These are phyloP conservation scores for Saccharomyces hybrid DNA, from an alignment of 1,139 yeast genomes.

Conservation along the genomic window DNA sequence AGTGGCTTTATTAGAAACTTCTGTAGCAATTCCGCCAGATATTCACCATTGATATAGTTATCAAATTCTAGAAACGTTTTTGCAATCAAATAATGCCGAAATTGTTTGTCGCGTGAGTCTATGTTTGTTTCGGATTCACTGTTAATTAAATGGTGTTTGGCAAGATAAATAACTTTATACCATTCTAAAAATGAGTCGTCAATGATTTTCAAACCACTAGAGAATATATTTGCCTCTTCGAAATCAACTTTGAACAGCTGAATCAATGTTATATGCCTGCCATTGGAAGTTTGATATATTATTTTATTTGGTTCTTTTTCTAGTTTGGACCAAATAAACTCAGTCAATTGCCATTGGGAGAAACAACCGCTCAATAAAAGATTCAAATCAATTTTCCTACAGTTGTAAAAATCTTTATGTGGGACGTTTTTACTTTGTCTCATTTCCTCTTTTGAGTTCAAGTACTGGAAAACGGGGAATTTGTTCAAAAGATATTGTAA, in stretches of 20 bases:
- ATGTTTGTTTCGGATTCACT: constrained; percentile 2
- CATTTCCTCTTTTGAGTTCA: constrained; percentile 4
- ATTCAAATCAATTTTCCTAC: constrained; percentile 5
- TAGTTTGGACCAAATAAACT: constrained; percentile 1
- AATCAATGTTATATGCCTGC: neutral
- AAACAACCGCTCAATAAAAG: constrained; percentile 6
- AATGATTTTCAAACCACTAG: constrained; percentile 3
- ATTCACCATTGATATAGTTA: constrained; percentile 25
- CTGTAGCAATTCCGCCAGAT: constrained; percentile 24
- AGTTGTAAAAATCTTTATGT: constrained; percentile 8
- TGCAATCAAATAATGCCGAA: constrained; percentile 11
- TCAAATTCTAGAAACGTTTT: constrained; percentile 21
- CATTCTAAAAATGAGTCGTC: constrained; percentile 18
- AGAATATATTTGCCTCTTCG: neutral
- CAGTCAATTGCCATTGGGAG: constrained; percentile 4
- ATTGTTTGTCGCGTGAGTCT: constrained; percentile 5
- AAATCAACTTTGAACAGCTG: constrained; percentile 1
- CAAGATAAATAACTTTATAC: constrained; percentile 16
- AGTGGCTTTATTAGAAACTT: constrained; percentile 20
- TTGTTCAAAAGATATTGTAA: constrained; percentile 2
- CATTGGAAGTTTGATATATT: neutral
- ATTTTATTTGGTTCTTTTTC: constrained; percentile 3
- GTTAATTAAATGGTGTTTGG: constrained; percentile 12
- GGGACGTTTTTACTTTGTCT: constrained; percentile 3
- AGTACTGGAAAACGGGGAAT: constrained; percentile 4